Conservation (phyloP, 2,329 filamentous ascomycete genomes). For the Akanthomyces dipterigenus region DNA sequence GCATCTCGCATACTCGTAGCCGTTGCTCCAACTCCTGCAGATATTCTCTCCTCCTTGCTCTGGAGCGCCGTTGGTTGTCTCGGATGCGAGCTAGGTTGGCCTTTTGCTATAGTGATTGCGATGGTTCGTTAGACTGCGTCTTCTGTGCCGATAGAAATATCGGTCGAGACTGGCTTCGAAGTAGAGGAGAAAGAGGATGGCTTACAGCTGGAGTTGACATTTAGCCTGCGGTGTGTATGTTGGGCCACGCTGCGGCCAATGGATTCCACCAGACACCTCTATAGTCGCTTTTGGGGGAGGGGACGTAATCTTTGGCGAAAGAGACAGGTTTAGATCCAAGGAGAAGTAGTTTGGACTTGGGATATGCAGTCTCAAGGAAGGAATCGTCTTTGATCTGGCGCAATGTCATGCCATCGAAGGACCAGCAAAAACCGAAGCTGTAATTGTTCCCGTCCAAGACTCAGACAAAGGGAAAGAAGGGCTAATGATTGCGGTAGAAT, state of each 20-base stretch:
- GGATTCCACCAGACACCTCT: background rate
- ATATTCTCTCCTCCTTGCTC: constrained; percentile 67
- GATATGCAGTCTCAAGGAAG: background rate
- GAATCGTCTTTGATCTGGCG: background rate
- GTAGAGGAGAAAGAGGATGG: background rate
- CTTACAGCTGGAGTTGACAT: constrained; percentile 28
- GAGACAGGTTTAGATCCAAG: background rate
- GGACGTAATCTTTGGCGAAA: background rate
- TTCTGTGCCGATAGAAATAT: background rate
- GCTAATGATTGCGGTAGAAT: background rate
- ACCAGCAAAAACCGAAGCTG: background rate
- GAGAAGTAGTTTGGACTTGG: background rate
- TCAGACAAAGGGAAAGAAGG: constrained; percentile 4
- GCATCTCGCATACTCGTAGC: constrained; percentile 54
- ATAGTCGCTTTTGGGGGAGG: background rate
- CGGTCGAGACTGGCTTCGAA: background rate
- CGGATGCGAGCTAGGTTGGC: constrained; percentile 52
- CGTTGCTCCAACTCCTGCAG: constrained; percentile 58
- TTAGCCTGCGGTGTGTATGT: constrained; percentile 19
- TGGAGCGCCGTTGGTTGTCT: constrained; percentile 71
- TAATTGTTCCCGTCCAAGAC: constrained; percentile 1
- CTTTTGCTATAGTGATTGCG: constrained; percentile 24
- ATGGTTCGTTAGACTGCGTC: background rate
- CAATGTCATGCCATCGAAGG: constrained; percentile 4
- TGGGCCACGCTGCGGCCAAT: background rate